Evolutionary conservation across 2,329 filamentous ascomycete species (phyloP).

Genomic region (Chrysosporium keratinophilum): DNA sequence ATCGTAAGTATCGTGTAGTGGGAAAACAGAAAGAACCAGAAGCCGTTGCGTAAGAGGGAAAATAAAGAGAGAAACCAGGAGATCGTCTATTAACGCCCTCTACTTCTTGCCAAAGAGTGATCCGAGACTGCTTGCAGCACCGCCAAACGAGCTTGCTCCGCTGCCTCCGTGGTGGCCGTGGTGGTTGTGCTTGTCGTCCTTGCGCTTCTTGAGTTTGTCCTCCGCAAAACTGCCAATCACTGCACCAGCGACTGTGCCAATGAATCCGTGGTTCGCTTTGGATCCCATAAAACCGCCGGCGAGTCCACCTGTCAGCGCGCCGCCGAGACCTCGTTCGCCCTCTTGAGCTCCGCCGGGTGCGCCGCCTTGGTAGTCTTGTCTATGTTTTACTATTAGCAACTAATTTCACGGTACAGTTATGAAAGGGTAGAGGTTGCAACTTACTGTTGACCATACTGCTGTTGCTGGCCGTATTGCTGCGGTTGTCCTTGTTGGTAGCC

Average conservation of each 20-base stretch:
- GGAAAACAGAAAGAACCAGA: neutral
- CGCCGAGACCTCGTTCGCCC: slow-evolving; percentile 39
- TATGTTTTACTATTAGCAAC: neutral
- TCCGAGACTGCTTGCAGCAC: slow-evolving; percentile 3
- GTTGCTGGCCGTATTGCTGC: slow-evolving; percentile 15
- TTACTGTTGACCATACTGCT: slow-evolving; percentile 18
- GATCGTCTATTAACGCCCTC: neutral
- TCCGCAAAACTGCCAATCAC: slow-evolving; percentile 39
- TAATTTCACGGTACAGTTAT: neutral
- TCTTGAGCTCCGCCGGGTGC: slow-evolving; percentile 33
- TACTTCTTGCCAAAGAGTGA: slow-evolving; percentile 14
- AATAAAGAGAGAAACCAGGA: neutral
- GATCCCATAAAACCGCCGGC: slow-evolving; percentile 39
- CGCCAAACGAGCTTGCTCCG: slow-evolving; percentile 17
- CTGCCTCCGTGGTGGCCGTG: slow-evolving; percentile 16
- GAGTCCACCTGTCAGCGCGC: slow-evolving; percentile 38
- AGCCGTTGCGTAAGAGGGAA: neutral
- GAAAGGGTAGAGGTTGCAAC: neutral
- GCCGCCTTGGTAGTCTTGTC: slow-evolving; percentile 10
- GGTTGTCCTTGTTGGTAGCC: slow-evolving; percentile 14
- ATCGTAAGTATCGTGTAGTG: neutral
- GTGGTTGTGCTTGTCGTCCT: slow-evolving; percentile 22
- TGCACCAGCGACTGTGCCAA: slow-evolving; percentile 40
- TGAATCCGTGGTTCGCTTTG: slow-evolving; percentile 40
- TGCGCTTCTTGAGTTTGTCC: slow-evolving; percentile 38